Percentiles rank a stretch among this genome's conserved stretches.
Conservation (phyloP, 2,329 filamentous ascomycete species). For the Colletotrichum australisinense region DNA sequence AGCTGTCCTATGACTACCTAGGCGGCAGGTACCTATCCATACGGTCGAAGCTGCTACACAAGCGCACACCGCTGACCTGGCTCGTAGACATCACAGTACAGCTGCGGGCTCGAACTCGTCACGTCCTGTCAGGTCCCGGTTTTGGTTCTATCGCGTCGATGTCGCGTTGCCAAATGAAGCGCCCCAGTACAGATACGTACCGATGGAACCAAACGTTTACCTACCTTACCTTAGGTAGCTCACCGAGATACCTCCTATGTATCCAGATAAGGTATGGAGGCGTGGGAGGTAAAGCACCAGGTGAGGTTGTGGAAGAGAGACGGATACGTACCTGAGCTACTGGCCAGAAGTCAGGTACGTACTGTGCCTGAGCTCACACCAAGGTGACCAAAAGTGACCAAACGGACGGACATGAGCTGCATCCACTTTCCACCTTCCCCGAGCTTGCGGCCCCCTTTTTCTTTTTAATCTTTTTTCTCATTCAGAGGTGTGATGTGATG, state of each 20-base stretch:
- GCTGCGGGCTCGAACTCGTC: not conserved
- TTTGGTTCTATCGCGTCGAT: slow-evolving; percentile 12
- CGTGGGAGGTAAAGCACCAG: not conserved
- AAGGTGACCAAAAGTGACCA: not conserved
- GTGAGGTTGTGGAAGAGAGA: not conserved
- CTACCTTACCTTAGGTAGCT: not conserved
- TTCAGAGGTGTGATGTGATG: slow-evolving; percentile 14
- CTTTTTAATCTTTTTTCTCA: slow-evolving; percentile 22
- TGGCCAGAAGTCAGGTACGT: not conserved
- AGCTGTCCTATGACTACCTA: not conserved
- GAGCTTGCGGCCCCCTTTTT: slow-evolving; percentile 27
- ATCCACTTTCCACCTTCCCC: slow-evolving; percentile 35
- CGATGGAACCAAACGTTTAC: not conserved
- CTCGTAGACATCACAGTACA: not conserved
- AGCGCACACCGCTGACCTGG: not conserved
- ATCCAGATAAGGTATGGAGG: too few relatives aligned
- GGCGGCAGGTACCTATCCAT: not conserved
- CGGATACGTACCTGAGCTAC: not conserved
- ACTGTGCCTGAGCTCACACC: not conserved
- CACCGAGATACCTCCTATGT: not conserved
- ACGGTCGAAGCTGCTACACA: slow-evolving; percentile 1
- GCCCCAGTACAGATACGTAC: not conserved
- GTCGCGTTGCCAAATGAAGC: slow-evolving; percentile 1
- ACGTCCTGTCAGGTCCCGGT: not conserved
- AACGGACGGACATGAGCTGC: slow-evolving; percentile 26